A percentile compares a stretch with the other conserved stretches of the same genome.
phyloP scores from a whole-genome alignment of 2,329 filamentous ascomycete species.

The Venturiaceae sp. region DNA sequence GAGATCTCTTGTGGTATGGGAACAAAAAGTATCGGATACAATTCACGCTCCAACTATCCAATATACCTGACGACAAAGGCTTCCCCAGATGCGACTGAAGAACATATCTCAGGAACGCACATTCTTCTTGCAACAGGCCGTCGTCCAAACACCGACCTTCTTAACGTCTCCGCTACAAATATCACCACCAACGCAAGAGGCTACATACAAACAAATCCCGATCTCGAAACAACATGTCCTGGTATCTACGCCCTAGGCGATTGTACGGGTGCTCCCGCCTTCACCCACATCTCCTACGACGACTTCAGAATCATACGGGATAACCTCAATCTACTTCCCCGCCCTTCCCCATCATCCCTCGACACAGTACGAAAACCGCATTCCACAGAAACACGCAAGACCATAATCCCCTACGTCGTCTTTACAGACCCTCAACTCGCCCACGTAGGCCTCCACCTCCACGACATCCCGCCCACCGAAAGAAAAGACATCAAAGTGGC shows the following conservation, averaged over 20 bases:
- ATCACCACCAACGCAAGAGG: slow-evolving; percentile 31
- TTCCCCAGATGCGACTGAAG: slow-evolving; percentile 14
- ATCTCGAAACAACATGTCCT: slow-evolving; percentile 33
- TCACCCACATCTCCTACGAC: slow-evolving; percentile 49
- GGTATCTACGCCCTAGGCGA: slow-evolving; percentile 42
- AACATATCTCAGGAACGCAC: slow-evolving; percentile 31
- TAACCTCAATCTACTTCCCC: slow-evolving; percentile 29
- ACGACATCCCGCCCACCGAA: slow-evolving; percentile 23
- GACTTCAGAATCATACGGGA: slow-evolving; percentile 42
- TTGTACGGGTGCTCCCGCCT: slow-evolving; percentile 41
- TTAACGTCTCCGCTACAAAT: slow-evolving; percentile 32
- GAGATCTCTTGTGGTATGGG: slow-evolving; percentile 19
- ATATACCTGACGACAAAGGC: slow-evolving; percentile 17
- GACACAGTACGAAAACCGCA: slow-evolving; percentile 13
- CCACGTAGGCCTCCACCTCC: slow-evolving; percentile 39
- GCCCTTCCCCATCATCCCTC: slow-evolving; percentile 13
- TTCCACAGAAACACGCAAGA: slow-evolving; percentile 15
- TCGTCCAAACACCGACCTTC: slow-evolving; percentile 37
- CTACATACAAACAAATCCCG: slow-evolving; percentile 34
- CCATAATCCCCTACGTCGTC: slow-evolving; percentile 36
- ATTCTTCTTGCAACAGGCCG: slow-evolving; percentile 42
- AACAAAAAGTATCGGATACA: not conserved
- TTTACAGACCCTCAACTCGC: slow-evolving; percentile 46
- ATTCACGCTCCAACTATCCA: not conserved
- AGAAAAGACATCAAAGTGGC: slow-evolving; percentile 29